Percentiles rank a stretch among this genome's conserved stretches.
phyloP scores from a whole-genome alignment of 495 filamentous ascomycete species.

The Podospora fimiseda region DNA sequence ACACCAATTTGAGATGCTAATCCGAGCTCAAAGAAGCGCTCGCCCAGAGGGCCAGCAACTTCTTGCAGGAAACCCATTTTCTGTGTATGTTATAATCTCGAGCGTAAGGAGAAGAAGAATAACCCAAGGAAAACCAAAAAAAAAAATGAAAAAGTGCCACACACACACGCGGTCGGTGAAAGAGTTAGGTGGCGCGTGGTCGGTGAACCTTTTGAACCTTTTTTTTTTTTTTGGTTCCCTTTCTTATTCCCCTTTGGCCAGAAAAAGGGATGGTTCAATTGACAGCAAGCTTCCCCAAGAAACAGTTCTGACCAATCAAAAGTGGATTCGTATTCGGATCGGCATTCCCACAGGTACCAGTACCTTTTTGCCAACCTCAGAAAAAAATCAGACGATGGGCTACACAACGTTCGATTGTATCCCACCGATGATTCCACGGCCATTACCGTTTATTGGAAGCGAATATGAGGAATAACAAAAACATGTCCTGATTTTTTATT shows the following conservation, averaged over 20 bases:
- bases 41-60: conserved; percentile 36
- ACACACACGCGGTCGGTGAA: too few relatives aligned
- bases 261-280: too few relatives aligned
- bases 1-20: conserved; percentile 41
- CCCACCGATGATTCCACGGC: conserved; percentile 10
- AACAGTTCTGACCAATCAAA: conserved; percentile 18
- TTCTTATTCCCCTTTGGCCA: too few relatives aligned
- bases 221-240: too few relatives aligned
- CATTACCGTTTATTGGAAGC: conserved; percentile 3
- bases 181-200: too few relatives aligned
- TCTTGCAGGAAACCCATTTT: conserved; percentile 49
- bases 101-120: neutral
- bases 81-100: neutral
- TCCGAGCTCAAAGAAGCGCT: conserved; percentile 37
- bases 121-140: neutral
- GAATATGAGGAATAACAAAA: too few relatives aligned
- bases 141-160: too few relatives aligned
- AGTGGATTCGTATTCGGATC: conserved; percentile 28
- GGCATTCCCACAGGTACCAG: conserved; percentile 5
- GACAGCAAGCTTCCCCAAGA: neutral
- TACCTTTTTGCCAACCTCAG: neutral
- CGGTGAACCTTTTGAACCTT: too few relatives aligned
- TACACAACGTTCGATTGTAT: conserved; percentile 7
- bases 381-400: conserved; percentile 16
- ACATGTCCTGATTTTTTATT: conserved; percentile 3